Base-by-base conservation (phyloP, 1,284 basidiomycete species). In the Moesziomyces antarcticus region DNA sequence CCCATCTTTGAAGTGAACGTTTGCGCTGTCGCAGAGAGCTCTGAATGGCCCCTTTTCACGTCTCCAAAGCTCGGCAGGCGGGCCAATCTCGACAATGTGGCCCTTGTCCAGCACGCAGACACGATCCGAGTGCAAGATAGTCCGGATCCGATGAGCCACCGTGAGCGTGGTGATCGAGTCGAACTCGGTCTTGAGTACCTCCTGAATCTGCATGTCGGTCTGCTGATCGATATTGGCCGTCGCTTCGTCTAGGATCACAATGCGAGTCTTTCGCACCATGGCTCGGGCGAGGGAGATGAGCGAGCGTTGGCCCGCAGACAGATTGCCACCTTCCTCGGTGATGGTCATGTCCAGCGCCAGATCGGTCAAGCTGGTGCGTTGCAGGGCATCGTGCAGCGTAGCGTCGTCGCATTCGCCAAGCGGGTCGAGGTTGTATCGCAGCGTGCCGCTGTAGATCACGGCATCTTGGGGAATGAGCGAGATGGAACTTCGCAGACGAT, bases 391-490 rank as follows among this genome's bases (percentile, higher is more conserved):
- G 70, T 78, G 74, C 14, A 85, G 59, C 5, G 44, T 35, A 27
- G 69, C 60, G 24, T 81, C 73, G 33, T 67, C 90, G 77, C 91
- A 88, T 48, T 89, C 84, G 43, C 87, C 88, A 84, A 96, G 91
- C 0, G 91, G 91, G 82, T 92, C 91, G 25, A 92, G 85, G 70
- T 90, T 91, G 18, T 88, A 88, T 20, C 90, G 86, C 6, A 91
- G 85, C 3, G 89, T 90, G 1, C 89, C 88, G 82, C 88, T 85
- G 82, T 92, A 91, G 51, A 90, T 78, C 3, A 87, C 77, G 9
- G 92, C 91, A 73, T 97, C 94, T 84, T 97, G 94, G 10, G 94
- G 93, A 67, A 97, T 95, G 78, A 97, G 89, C 3, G 86, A 88
- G 56, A 88, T 86, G 56, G 85, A 84, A 3, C 85, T 83, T n/a